Base-by-base conservation (phyloP, 1,139 yeast species). In the Pichia norvegensis region DNA sequence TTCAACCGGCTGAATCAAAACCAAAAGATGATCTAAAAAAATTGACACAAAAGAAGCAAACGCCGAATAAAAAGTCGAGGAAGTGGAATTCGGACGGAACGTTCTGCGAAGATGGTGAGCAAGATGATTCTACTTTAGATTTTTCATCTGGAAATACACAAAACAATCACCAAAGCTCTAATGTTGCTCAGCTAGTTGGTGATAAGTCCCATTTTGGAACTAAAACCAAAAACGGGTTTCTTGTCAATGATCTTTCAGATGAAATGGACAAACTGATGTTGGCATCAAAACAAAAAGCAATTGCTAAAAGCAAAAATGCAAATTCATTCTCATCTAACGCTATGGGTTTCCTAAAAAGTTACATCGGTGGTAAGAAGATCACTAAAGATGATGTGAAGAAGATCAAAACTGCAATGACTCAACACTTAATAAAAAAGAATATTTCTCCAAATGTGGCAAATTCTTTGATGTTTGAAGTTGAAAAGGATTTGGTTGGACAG, bases 351-450 rank as follows among this genome's bases (percentile, higher is more conserved):
- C 63, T 81, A 43, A 71, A 76, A 49, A 76, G 73, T 53, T 52
- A 46, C 20, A 68, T 81, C 36, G 85, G 85, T 46, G 85, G 85
- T 46, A 81, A 79, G 51, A 76, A 73, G 42, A 62, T 81, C 45
- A 63, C 69, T 2, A 68, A 66, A 33, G 69, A 67, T 13, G 79
- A 73, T 43, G 61, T 76, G 39, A 59, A 61, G 21, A 67, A 67
- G 44, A 72, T 74, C 3, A 61, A 72, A 38, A 56, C 55, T 2
- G 68, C 69, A 5, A 67, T 76, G 65, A 67, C 70, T 38, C 72
- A 72, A 41, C 78, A 73, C 49, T 59, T 76, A 40, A 67, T 76
- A 52, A 63, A 67, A 51, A 76, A 75, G 52, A 76, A 76, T 50
- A 76, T 76, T 27, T 78, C 81, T 20, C 72, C 72, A 17, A 77